Percentiles rank a stretch among this genome's conserved stretches.
These are phyloP conservation scores for Malus sieversii DNA, from an alignment of 306 rosid species.

Conservation along the genomic window DNA sequence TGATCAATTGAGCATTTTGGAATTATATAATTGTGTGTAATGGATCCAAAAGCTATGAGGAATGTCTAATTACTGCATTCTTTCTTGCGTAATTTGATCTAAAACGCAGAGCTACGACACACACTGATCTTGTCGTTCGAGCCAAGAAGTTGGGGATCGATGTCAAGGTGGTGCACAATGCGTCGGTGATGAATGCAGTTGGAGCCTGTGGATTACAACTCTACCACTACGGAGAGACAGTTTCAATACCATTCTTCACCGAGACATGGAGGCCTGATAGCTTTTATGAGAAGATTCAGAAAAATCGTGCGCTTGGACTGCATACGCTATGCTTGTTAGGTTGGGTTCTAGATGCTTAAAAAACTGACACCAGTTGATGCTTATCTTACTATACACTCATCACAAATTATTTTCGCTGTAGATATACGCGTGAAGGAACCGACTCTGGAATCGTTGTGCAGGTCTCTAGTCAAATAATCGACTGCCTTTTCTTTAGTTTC, in stretches of 20 bases:
- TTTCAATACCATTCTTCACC: slow-evolving; percentile 74
- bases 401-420: slow-evolving; percentile 6
- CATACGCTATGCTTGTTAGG: slow-evolving; percentile 58
- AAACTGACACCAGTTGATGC: neutral
- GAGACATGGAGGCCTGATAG: slow-evolving; percentile 90
- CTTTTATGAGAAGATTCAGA: slow-evolving; percentile 77
- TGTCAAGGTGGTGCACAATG: slow-evolving; percentile 65
- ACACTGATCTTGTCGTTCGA: slow-evolving; percentile 76
- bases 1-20: neutral
- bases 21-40: neutral
- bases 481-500: neutral
- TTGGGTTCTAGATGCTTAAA: slow-evolving; percentile 1
- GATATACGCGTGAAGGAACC: slow-evolving; percentile 97
- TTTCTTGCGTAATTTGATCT: neutral
- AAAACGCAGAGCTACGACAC: slow-evolving; percentile 64
- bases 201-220: slow-evolving; percentile 85
- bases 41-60: neutral
- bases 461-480: slow-evolving; percentile 37
- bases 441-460: slow-evolving; percentile 68
- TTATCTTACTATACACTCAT: neutral
- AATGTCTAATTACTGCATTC: neutral
- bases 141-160: slow-evolving; percentile 70
- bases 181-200: slow-evolving; percentile 84
- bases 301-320: slow-evolving; percentile 41
- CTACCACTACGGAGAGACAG: slow-evolving; percentile 80